Conservation (phyloP, 202 grass and related monocot genomes). For the Brachypodium distachyon region DNA sequence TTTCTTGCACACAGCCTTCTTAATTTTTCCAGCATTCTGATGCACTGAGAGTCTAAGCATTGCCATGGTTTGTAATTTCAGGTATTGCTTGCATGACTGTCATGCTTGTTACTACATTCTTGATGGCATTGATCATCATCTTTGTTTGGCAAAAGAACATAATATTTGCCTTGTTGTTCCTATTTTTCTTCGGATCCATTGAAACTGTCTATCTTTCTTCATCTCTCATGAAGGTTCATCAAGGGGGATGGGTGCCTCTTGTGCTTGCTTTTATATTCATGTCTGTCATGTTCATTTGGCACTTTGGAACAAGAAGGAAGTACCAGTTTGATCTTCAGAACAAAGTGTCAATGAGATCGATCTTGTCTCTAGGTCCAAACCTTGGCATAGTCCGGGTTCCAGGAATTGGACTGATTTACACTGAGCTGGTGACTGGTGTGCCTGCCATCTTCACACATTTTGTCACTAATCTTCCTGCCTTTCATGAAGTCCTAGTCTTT, state of each 20-base stretch:
- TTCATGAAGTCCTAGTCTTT: conserved; percentile 91
- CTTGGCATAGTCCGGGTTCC: conserved; percentile 95
- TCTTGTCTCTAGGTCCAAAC: conserved; percentile 85
- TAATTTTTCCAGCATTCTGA: background rate
- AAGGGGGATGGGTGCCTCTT: conserved; percentile 91
- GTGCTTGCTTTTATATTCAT: conserved; percentile 77
- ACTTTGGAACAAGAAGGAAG: conserved; percentile 71
- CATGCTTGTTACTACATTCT: conserved; percentile 87
- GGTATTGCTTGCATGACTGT: conserved; percentile 95
- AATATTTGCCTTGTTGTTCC: conserved; percentile 52
- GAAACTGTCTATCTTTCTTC: conserved; percentile 82
- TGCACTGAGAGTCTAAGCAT: conserved; percentile 19
- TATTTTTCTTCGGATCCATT: conserved; percentile 78
- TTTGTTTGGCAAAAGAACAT: conserved; percentile 90
- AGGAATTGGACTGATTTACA: conserved; percentile 94
- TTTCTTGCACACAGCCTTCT: background rate
- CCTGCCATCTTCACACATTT: conserved; percentile 96
- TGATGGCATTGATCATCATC: conserved; percentile 77
- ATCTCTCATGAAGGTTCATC: conserved; percentile 84
- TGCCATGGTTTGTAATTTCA: conserved; percentile 37
- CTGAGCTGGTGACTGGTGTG: conserved; percentile 88
- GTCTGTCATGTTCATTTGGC: conserved; percentile 96
- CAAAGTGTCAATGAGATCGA: conserved; percentile 94
- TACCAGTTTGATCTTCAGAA: conserved; percentile 92
- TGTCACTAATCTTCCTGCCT: conserved; percentile 88